These are phyloP conservation scores for Zygoascus sp. DNA, from an alignment of 1,139 yeast genomes.

Conservation along the genomic window DNA sequence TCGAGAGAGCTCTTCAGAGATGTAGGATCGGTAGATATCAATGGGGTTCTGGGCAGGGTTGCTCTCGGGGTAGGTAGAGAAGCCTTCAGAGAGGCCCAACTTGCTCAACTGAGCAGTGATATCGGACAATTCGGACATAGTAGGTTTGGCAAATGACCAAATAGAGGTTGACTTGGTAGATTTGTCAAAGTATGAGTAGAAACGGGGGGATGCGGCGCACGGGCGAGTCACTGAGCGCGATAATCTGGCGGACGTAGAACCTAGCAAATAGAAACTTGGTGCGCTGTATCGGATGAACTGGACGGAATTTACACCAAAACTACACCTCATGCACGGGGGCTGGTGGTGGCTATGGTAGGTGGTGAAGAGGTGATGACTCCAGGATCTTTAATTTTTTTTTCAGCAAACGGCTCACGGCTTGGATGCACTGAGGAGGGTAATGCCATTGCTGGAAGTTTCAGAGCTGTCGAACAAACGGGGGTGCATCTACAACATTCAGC, in stretches of 20 bases:
- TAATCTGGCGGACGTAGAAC: no score
- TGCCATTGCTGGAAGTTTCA: no score
- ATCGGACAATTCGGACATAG: conserved; percentile 30
- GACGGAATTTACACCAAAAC: background rate
- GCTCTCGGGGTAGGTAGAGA: conserved; percentile 43
- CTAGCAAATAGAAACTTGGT: background rate
- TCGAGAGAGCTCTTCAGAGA: conserved; percentile 68
- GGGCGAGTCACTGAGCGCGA: conserved; percentile 12
- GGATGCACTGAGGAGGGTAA: no score
- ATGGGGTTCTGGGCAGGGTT: conserved; percentile 70
- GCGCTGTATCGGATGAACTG: background rate
- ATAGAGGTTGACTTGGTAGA: conserved; percentile 4
- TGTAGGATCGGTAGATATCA: conserved; percentile 84
- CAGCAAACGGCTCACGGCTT: no score
- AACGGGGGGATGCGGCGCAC: background rate
- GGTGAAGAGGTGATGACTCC: background rate
- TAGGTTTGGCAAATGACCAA: conserved; percentile 17
- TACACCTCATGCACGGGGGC: background rate
- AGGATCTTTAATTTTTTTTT: background rate
- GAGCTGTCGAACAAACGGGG: no score
- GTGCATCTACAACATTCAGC: no score
- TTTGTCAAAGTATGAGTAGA: background rate
- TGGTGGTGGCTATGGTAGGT: background rate
- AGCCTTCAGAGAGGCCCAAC: conserved; percentile 30
- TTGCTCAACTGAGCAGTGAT: conserved; percentile 28